phyloP scores from a whole-genome alignment of 208 protist species.

The Kentomonas sorsogonicus region DNA sequence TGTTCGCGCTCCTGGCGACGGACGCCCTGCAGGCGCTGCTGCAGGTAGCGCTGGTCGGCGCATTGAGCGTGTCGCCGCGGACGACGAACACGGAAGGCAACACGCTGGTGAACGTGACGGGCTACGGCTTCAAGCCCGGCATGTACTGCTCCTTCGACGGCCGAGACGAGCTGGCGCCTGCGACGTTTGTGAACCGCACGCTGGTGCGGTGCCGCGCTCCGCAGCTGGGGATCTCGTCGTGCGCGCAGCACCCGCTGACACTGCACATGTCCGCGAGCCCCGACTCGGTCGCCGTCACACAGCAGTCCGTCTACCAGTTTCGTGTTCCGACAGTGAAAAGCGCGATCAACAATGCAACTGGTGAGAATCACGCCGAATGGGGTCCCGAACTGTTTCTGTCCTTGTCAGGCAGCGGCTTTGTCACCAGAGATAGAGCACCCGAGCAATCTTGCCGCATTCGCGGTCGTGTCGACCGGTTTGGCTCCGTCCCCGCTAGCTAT shows the following conservation, averaged over 20 bases:
- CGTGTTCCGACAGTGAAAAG: too few species aligned
- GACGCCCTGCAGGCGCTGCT: not conserved
- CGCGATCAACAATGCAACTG: too few species aligned
- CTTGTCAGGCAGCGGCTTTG: not conserved
- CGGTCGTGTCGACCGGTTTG: not conserved
- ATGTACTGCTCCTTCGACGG: constrained; percentile 24
- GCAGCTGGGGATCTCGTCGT: not conserved
- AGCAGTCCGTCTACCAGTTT: too few species aligned
- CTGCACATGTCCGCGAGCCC: too few species aligned
- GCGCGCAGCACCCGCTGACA: not conserved
- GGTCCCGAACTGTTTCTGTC: too few species aligned
- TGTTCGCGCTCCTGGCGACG: not conserved
- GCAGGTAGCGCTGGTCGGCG: not conserved
- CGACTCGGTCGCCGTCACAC: too few species aligned
- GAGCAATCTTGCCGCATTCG: not conserved
- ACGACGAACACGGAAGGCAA: not conserved
- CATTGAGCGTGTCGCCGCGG: not conserved
- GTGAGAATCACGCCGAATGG: too few species aligned
- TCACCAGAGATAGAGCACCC: not conserved
- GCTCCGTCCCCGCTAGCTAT: not conserved
- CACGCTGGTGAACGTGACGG: constrained; percentile 9
- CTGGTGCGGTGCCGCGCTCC: not conserved
- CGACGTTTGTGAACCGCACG: constrained; percentile 2
- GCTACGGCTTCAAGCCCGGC: constrained; percentile 17
- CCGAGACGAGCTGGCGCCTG: not conserved